Base-by-base conservation (phyloP, 169 alveolate species). In the Cytauxzoon felis region DNA sequence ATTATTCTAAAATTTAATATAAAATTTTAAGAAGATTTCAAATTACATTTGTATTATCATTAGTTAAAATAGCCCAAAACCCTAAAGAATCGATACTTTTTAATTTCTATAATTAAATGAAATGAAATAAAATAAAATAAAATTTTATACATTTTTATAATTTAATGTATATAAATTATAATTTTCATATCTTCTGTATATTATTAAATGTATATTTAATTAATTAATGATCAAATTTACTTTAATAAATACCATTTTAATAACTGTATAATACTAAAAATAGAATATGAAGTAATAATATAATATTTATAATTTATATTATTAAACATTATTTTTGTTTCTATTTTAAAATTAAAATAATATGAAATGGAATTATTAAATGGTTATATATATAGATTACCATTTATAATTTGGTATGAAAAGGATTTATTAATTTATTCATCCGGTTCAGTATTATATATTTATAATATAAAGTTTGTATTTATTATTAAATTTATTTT, bases 41-140 rank as follows among this genome's bases (percentile, higher is more conserved):
- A n/a, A 11, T 3, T 59, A 59, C 69, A 54, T 59, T 59, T 59
- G 40, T 40, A 11, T 6, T 43, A 26, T 21, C 11, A 59, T 43
- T 45, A 54, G 42, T 57, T 21, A 59, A 21, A 24, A 59, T 26
- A 1, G 69, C 69, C 69, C 69, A 59, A 33, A 59, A 59, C 30
- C 63, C 58, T 13, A 33, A n/a, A 24, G 69, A 59, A 43, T 59
- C 69, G 30, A 59, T 7, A 18, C 11, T 59, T 43, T 59, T 59
- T 5, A 59, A 33, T 27, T 43, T 59, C 18, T n/a, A n/a, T n/a
- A n/a, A n/a, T n/a, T n/a, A n/a, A n/a, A n/a, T n/a, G n/a, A n/a
- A n/a, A n/a, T n/a, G n/a, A n/a, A n/a, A n/a, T n/a, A n/a, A n/a
- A n/a, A n/a, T n/a, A n/a, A n/a, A n/a, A n/a, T n/a, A n/a, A n/a